Conservation (phyloP, 139 green algal genomes). For the Picochlorum sp. region DNA sequence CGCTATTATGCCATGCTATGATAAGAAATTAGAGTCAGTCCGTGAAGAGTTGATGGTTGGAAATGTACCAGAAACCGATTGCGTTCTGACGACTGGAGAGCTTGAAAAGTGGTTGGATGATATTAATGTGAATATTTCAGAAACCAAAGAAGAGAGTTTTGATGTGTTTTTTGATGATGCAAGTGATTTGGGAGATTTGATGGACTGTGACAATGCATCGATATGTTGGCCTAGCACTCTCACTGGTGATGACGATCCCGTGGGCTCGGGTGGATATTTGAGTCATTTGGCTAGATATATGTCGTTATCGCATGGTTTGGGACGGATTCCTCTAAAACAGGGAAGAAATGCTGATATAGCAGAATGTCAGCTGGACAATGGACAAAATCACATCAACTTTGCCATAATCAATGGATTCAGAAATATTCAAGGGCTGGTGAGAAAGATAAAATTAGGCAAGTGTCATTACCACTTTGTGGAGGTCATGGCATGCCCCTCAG, state of each 20-base stretch:
- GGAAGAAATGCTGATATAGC: conserved; percentile 28
- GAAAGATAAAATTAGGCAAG: conserved; percentile 65
- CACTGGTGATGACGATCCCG: neutral
- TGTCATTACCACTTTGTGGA: conserved; percentile 92
- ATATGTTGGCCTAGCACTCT: too few species aligned
- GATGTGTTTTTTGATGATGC: neutral
- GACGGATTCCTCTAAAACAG: conserved; percentile 45
- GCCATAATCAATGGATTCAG: conserved; percentile 82
- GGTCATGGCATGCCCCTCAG: conserved; percentile 92
- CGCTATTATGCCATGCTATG: conserved; percentile 96
- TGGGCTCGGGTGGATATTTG: conserved; percentile 73
- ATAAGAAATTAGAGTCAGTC: conserved; percentile 98
- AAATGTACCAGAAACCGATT: conserved; percentile 74
- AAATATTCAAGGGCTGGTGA: conserved; percentile 94
- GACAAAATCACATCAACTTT: conserved; percentile 39
- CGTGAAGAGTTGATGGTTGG: conserved; percentile 59
- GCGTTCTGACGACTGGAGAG: conserved; percentile 81
- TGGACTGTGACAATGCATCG: too few species aligned
- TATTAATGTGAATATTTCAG: neutral
- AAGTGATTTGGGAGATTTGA: too few species aligned
- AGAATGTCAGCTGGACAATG: conserved; percentile 40
- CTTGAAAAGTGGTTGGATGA: conserved; percentile 69
- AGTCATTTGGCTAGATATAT: conserved; percentile 70
- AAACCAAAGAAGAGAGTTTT: neutral
- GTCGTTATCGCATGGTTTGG: conserved; percentile 48